Percentiles rank a stretch among this genome's conserved stretches.
phyloP scores from a whole-genome alignment of 352 stramenopile species.

The Blastocystis sp. region DNA sequence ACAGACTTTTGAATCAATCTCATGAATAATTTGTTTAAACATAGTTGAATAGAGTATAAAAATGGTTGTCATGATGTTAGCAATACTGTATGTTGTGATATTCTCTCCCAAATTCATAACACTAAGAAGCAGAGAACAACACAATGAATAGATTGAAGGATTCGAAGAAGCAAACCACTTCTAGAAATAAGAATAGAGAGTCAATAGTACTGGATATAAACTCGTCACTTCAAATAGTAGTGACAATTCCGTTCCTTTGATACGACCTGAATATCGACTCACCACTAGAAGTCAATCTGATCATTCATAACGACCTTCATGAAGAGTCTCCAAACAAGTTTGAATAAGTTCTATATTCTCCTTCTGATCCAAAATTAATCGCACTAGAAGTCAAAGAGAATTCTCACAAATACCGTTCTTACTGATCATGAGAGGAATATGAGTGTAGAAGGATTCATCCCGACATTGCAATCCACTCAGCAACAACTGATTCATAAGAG shows the following conservation, averaged over 20 bases:
- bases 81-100: conserved; percentile 7
- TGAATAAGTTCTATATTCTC: not conserved
- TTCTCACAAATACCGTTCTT: not conserved
- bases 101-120: conserved; percentile 12
- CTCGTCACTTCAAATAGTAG: conserved; percentile 10
- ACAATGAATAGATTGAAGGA: not conserved
- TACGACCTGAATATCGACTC: not conserved
- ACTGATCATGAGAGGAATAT: not conserved
- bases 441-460: not conserved
- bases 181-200: not conserved
- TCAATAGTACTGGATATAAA: not conserved
- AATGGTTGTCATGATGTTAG: not conserved
- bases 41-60: not conserved
- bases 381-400: not conserved
- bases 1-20: not conserved
- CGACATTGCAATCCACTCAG: not conserved
- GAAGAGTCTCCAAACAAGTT: not conserved
- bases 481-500: not conserved
- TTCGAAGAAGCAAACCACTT: not conserved
- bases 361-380: not conserved
- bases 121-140: not conserved
- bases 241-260: conserved; percentile 4
- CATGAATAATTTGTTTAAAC: conserved; percentile 10
- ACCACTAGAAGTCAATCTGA: not conserved
- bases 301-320: not conserved